Percentiles rank a stretch among this genome's conserved stretches.
phyloP scores from a whole-genome alignment of 2,329 filamentous ascomycete species.

The Diaporthe ampelina region DNA sequence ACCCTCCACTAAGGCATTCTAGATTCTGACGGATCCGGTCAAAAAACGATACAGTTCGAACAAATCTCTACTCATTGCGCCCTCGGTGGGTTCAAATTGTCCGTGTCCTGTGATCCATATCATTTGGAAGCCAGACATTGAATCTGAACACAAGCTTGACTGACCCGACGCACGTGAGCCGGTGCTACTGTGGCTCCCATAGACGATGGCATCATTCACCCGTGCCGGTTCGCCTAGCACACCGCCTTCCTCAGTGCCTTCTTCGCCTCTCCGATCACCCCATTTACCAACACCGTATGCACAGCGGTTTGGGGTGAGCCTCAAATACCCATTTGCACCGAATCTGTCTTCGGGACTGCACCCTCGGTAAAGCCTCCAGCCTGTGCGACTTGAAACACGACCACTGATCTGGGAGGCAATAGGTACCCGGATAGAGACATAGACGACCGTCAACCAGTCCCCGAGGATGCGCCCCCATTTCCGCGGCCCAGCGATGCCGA shows the following conservation, averaged over 20 bases:
- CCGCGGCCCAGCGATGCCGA: constrained; percentile 9
- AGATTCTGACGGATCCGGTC: constrained; percentile 11
- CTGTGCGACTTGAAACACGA: too few relatives aligned
- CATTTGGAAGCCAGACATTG: neutral
- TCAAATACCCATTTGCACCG: neutral
- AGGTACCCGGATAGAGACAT: constrained; percentile 6
- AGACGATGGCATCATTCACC: neutral
- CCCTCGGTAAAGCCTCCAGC: neutral
- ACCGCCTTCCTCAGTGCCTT: neutral
- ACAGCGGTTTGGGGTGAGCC: neutral
- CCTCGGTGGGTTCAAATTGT: neutral
- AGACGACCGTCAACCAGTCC: neutral
- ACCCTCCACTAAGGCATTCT: too few relatives aligned
- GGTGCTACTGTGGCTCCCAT: neutral
- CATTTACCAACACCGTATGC: neutral
- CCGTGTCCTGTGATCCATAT: neutral
- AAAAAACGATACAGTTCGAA: neutral
- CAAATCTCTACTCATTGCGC: neutral
- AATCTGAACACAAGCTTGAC: too few relatives aligned
- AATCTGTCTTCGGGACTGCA: neutral
- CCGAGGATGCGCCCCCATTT: neutral
- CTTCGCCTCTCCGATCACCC: neutral
- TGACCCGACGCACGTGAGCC: neutral
- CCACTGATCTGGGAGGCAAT: neutral
- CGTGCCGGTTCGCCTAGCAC: too few relatives aligned